Evolutionary conservation across 2,329 filamentous ascomycete species (phyloP).

Genomic region (Paecilomyces fulvus): DNA sequence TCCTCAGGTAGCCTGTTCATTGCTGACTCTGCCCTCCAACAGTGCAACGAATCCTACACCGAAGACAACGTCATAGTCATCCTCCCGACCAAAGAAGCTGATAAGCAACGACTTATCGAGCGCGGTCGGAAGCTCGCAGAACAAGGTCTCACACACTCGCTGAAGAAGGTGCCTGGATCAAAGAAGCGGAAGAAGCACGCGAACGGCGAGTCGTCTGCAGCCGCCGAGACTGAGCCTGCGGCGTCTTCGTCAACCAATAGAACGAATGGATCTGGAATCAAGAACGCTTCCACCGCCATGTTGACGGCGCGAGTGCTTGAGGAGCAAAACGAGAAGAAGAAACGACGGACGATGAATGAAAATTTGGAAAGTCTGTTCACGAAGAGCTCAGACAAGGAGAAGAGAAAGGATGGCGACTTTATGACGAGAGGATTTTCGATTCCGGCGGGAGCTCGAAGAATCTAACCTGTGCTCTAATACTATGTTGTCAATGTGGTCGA

Average conservation of each 20-base stretch:
- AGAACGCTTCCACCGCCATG: slow-evolving; percentile 77
- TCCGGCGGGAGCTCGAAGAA: slow-evolving; percentile 36
- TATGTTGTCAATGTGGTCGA: slow-evolving; percentile 2
- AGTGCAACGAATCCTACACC: slow-evolving; percentile 70
- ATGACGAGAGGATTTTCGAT: slow-evolving; percentile 52
- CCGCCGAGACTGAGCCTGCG: slow-evolving; percentile 19
- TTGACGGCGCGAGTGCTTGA: slow-evolving; percentile 78
- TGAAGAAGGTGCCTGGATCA: slow-evolving; percentile 66
- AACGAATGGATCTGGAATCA: slow-evolving; percentile 55
- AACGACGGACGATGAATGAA: slow-evolving; percentile 61
- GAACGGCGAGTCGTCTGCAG: slow-evolving; percentile 28
- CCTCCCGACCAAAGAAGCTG: slow-evolving; percentile 60
- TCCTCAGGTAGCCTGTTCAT: neutral
- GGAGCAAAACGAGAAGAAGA: slow-evolving; percentile 77
- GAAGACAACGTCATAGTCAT: slow-evolving; percentile 74
- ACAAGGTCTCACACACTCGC: slow-evolving; percentile 68
- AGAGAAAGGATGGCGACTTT: slow-evolving; percentile 43
- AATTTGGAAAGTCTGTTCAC: slow-evolving; percentile 49
- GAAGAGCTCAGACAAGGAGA: slow-evolving; percentile 32
- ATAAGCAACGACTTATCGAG: slow-evolving; percentile 58
- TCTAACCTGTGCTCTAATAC: slow-evolving; percentile 5
- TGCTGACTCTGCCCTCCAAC: slow-evolving; percentile 4
- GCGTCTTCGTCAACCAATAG: slow-evolving; percentile 3
- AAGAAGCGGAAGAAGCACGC: slow-evolving; percentile 70
- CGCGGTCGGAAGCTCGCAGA: slow-evolving; percentile 62